Evolutionary conservation across 1,284 basidiomycete species (phyloP), one percentile per base, ranked within the genome.

Genomic region (Cutaneotrichosporon cavernicola): DNA sequence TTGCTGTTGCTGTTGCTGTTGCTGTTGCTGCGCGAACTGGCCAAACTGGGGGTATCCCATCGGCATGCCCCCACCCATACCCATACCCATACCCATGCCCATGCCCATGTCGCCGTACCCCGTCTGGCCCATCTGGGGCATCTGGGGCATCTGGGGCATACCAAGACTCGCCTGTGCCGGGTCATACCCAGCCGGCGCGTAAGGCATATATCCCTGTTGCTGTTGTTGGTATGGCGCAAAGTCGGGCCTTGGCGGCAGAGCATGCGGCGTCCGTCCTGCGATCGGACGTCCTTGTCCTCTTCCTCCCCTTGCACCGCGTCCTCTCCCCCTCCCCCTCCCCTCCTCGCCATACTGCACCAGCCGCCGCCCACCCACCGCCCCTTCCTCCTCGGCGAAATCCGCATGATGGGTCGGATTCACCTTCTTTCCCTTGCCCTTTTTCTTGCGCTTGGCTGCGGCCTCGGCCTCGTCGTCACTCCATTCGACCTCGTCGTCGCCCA

Each of bases 381-480:
- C 74, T 11, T 69, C 66, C 16, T 65, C 53, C 4, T 69, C 67
- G n/a, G 71, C 70, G 66, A 73, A 74, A 63, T 79, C 77, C 59
- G 75, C 77, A 68, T 79, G 76, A 26, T 26, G 1, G 11, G 61
- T 43, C 22, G 49, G 43, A 21, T 62, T 50, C n/a, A 34, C 43
- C 53, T 34, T 57, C 58, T 56, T 61, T 32, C 59, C 56, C 58
- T 63, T 65, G 22, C 59, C 50, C 60, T 55, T 60, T 31, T 65
- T 65, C 66, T 83, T 83, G 4, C 72, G 69, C 72, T 81, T 83
- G 36, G 83, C 83, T 55, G 80, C 81, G 6, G 80, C 80, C 68
- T 86, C 85, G 18, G 78, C 78, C 72, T 86, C 85, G 64, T 86
- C 85, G 68, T 86, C 85, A 32, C 77, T 81, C 76, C 83, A 86